Conservation (phyloP, 176 grass and related monocot species). For the Avena insularis region DNA sequence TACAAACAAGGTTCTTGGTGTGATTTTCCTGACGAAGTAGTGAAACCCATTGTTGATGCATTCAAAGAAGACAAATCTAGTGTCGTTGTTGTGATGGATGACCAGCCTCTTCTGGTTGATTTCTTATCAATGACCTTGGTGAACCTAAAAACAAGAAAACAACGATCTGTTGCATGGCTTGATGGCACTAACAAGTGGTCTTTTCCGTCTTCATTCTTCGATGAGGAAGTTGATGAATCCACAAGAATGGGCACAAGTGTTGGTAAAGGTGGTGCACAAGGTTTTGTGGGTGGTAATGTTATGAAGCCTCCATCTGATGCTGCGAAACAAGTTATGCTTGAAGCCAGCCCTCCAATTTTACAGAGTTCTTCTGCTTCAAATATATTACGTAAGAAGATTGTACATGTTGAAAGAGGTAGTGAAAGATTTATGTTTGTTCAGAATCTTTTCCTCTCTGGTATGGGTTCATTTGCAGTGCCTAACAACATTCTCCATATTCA, state of each 20-base stretch:
- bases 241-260: neutral
- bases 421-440: slow-evolving; percentile 48
- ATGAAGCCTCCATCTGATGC: slow-evolving; percentile 11
- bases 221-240: slow-evolving; percentile 37
- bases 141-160: slow-evolving; percentile 58
- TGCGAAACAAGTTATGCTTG: slow-evolving; percentile 21
- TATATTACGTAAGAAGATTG: slow-evolving; percentile 53
- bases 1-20: slow-evolving; percentile 55
- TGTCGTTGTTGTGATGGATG: slow-evolving; percentile 44
- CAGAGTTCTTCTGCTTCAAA: slow-evolving; percentile 38
- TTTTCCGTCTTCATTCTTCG: slow-evolving; percentile 58
- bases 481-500: slow-evolving; percentile 61
- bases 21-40: slow-evolving; percentile 49
- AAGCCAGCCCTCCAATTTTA: slow-evolving; percentile 15
- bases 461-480: slow-evolving; percentile 55
- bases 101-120: slow-evolving; percentile 51
- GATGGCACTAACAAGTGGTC: slow-evolving; percentile 60
- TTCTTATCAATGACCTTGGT: slow-evolving; percentile 63
- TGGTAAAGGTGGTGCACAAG: neutral
- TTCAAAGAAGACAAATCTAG: slow-evolving; percentile 55
- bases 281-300: neutral
- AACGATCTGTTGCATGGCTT: slow-evolving; percentile 65
- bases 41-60: slow-evolving; percentile 49
- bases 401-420: slow-evolving; percentile 50
- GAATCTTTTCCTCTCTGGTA: slow-evolving; percentile 60